Percentiles rank a stretch among this genome's conserved stretches.
Evolutionary conservation across 176 grass and related monocot genomes (phyloP).

Genomic region (Avena eriantha): DNA sequence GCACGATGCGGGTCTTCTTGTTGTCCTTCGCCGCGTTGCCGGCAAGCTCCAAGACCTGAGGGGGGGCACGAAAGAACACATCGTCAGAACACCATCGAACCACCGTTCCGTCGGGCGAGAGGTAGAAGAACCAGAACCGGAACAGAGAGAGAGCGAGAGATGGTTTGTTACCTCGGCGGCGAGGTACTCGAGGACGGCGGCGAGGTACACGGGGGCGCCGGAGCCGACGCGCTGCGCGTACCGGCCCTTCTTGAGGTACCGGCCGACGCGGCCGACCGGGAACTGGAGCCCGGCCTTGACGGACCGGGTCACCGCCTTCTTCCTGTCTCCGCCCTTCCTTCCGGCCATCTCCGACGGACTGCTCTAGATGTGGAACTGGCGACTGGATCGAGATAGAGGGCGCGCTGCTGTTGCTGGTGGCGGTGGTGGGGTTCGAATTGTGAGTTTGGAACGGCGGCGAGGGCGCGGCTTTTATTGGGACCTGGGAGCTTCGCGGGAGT

Average conservation of each 20-base stretch:
- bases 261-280: conserved; percentile 71
- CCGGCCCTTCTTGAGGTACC: conserved; percentile 68
- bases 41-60: conserved; percentile 80
- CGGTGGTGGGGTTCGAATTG: background rate
- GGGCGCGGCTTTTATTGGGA: background rate
- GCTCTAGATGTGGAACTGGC: background rate
- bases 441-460: background rate
- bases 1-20: conserved; percentile 94
- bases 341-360: conserved; percentile 14
- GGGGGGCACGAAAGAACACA: background rate
- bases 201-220: conserved; percentile 50
- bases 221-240: conserved; percentile 54
- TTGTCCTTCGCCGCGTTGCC: conserved; percentile 94
- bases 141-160: background rate
- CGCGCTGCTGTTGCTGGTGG: background rate
- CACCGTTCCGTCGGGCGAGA: background rate
- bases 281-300: conserved; percentile 78
- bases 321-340: conserved; percentile 25
- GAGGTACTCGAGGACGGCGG: conserved; percentile 51
- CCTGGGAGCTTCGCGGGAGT: background rate
- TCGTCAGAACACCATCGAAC: background rate
- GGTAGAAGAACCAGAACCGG: no score
- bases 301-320: conserved; percentile 12
- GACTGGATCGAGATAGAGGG: background rate
- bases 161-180: background rate